phyloP scores from a whole-genome alignment of 192 early-diverging fungal genomes.

The Backusella tarrabulga region DNA sequence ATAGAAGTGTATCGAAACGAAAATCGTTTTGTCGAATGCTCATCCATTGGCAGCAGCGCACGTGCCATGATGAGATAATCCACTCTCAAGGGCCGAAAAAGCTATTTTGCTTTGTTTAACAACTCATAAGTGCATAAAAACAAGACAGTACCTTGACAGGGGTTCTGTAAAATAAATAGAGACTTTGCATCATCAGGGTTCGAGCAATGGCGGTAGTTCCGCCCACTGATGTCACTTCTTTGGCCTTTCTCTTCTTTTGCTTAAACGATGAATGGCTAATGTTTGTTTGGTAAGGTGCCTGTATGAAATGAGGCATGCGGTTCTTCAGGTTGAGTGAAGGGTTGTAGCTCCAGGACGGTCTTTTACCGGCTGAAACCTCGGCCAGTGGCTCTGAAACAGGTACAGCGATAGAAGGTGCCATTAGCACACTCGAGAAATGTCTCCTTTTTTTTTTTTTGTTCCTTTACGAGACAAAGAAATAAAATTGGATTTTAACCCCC shows the following conservation, averaged over 20 bases:
- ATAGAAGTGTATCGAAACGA: constrained; percentile 66
- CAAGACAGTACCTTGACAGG: constrained; percentile 52
- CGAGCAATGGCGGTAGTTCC: constrained; percentile 54
- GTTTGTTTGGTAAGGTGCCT: background rate
- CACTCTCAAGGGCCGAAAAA: constrained; percentile 75
- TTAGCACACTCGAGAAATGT: background rate
- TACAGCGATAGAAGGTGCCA: constrained; percentile 5
- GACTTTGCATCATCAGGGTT: constrained; percentile 49
- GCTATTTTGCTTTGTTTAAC: constrained; percentile 29
- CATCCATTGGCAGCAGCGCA: constrained; percentile 61
- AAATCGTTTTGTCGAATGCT: constrained; percentile 25
- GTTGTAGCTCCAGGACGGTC: background rate
- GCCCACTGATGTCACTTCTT: constrained; percentile 51
- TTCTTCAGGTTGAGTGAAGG: background rate
- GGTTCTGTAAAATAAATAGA: constrained; percentile 55
- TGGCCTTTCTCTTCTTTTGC: constrained; percentile 45
- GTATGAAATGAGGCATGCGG: background rate
- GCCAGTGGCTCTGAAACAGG: constrained; percentile 1
- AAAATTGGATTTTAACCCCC: background rate
- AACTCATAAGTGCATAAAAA: background rate
- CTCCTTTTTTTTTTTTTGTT: background rate
- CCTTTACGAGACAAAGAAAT: background rate
- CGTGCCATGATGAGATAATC: constrained; percentile 79
- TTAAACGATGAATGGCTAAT: background rate
- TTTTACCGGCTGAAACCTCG: constrained; percentile 4